These are phyloP conservation scores for Puccinellia tenuiflora DNA, from an alignment of 176 grass and related monocot genomes.

Conservation along the genomic window DNA sequence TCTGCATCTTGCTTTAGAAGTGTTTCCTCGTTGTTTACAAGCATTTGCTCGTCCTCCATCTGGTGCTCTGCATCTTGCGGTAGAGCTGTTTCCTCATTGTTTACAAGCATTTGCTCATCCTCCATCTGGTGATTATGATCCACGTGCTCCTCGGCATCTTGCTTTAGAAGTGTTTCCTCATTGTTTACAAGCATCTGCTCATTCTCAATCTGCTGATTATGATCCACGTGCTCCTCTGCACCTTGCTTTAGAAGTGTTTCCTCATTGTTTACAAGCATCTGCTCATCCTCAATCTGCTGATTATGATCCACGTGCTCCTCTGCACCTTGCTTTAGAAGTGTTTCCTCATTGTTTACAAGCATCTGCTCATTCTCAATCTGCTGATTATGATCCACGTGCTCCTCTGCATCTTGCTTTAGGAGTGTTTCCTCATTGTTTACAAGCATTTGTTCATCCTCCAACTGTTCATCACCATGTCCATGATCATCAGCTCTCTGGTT, in stretches of 20 bases:
- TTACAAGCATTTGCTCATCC: neutral
- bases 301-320: neutral
- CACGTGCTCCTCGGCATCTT: neutral
- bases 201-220: neutral
- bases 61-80: neutral
- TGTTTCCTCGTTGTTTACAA: neutral
- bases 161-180: neutral
- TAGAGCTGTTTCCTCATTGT: neutral
- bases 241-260: neutral
- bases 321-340: neutral
- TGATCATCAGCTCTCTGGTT: neutral
- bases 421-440: neutral
- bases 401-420: neutral
- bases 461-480: conserved; percentile 14
- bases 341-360: neutral
- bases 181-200: neutral
- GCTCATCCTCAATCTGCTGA: neutral
- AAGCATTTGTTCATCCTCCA: conserved; percentile 9
- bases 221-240: neutral
- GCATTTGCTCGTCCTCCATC: neutral
- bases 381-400: neutral
- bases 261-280: neutral
- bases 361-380: neutral
- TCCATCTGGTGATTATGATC: neutral
- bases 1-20: neutral